A percentile compares a stretch with the other conserved stretches of the same genome.
These are phyloP conservation scores for Penicillium sp. DNA, from an alignment of 2,329 filamentous ascomycete species.

Conservation along the genomic window DNA sequence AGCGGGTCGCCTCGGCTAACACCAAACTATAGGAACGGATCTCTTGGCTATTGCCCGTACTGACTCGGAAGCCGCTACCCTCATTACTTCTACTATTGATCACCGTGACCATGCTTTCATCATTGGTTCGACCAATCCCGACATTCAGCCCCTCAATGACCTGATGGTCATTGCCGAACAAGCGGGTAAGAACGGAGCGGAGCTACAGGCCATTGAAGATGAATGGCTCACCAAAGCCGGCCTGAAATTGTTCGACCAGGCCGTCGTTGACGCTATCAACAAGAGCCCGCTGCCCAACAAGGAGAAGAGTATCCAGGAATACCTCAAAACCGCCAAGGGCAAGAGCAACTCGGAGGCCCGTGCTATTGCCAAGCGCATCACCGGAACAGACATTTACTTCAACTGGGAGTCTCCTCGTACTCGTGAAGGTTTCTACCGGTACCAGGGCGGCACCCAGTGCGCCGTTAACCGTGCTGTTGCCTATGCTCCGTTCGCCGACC, in stretches of 20 bases:
- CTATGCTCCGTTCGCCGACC: slow-evolving; percentile 90
- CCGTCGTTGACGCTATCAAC: slow-evolving; percentile 81
- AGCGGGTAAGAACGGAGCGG: slow-evolving; percentile 76
- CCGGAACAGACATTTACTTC: slow-evolving; percentile 83
- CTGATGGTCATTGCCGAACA: slow-evolving; percentile 87
- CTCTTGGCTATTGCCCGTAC: slow-evolving; percentile 91
- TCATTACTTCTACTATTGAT: slow-evolving; percentile 97
- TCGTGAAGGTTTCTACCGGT: slow-evolving; percentile 91
- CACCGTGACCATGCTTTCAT: slow-evolving; percentile 94
- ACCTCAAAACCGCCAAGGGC: slow-evolving; percentile 71
- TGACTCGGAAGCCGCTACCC: slow-evolving; percentile 94
- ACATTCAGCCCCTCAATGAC: slow-evolving; percentile 82
- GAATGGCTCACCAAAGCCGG: slow-evolving; percentile 78
- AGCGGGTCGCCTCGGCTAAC: background rate
- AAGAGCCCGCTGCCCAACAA: slow-evolving; percentile 69
- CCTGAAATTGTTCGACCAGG: slow-evolving; percentile 88
- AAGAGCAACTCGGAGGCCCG: slow-evolving; percentile 86
- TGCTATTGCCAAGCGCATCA: slow-evolving; percentile 75
- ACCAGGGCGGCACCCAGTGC: slow-evolving; percentile 88
- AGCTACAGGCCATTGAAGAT: slow-evolving; percentile 92
- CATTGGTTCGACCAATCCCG: slow-evolving; percentile 83
- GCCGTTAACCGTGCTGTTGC: slow-evolving; percentile 88
- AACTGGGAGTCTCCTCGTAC: slow-evolving; percentile 96
- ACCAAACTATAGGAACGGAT: slow-evolving; percentile 66
- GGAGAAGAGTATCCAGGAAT: slow-evolving; percentile 68